Evolutionary conservation across 805 yeast genomes (phyloP).

Genomic region (Candida stauntonica): DNA sequence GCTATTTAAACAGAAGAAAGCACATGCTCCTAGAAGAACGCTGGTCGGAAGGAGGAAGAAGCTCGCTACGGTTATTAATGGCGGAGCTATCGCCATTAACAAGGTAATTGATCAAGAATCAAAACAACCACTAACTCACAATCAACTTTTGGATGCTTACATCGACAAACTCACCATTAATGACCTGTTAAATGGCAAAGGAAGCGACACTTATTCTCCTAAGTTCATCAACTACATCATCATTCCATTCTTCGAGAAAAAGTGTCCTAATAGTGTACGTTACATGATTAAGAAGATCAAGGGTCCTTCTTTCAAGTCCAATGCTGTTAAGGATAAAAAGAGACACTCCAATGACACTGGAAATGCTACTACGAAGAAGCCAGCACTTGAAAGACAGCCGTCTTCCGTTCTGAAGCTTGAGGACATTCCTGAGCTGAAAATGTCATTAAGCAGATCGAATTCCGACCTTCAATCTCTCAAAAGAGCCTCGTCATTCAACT

Average conservation of each 20-base stretch:
- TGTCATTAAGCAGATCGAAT: slow-evolving; percentile 16
- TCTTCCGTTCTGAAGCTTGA: slow-evolving; percentile 14
- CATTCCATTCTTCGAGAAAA: slow-evolving; percentile 48
- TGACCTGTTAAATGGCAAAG: slow-evolving; percentile 37
- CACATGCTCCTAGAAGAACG: slow-evolving; percentile 19
- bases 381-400: slow-evolving; percentile 18
- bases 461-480: slow-evolving; percentile 23
- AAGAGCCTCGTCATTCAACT: slow-evolving; percentile 24
- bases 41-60: slow-evolving; percentile 30
- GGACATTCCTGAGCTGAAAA: slow-evolving; percentile 21
- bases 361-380: slow-evolving; percentile 8
- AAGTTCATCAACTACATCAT: slow-evolving; percentile 50
- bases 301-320: slow-evolving; percentile 27
- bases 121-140: slow-evolving; percentile 18
- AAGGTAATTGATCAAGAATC: background rate
- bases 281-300: slow-evolving; percentile 45
- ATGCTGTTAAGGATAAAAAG: slow-evolving; percentile 5
- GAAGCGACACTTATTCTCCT: slow-evolving; percentile 9
- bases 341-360: slow-evolving; percentile 2
- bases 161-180: slow-evolving; percentile 51
- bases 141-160: slow-evolving; percentile 37
- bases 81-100: slow-evolving; percentile 33
- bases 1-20: slow-evolving; percentile 24
- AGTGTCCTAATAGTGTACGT: slow-evolving; percentile 42
- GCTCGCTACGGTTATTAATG: slow-evolving; percentile 35